A percentile compares a stretch with the other conserved stretches of the same genome.
phyloP scores from a whole-genome alignment of 495 filamentous ascomycete species.

The Neurospora discreta region DNA sequence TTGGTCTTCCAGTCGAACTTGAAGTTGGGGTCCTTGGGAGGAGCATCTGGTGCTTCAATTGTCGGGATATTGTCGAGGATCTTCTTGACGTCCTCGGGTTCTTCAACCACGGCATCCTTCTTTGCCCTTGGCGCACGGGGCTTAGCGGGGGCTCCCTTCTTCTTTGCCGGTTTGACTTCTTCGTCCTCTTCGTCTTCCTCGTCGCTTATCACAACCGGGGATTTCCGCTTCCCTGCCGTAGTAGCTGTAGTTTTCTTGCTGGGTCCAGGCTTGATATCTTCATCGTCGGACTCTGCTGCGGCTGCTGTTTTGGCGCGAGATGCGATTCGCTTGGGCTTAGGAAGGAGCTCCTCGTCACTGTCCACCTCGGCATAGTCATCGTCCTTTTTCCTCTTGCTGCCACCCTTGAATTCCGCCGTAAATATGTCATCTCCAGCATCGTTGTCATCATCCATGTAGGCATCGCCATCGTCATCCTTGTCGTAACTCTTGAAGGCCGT shows the following conservation, averaged over 20 bases:
- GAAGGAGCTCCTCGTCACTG: constrained; percentile 43
- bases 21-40: constrained; percentile 45
- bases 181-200: constrained; percentile 37
- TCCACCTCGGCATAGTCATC: constrained; percentile 57
- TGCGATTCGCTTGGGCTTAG: constrained; percentile 37
- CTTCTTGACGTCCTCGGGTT: constrained; percentile 57
- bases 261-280: constrained; percentile 21
- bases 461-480: constrained; percentile 34
- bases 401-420: constrained; percentile 48
- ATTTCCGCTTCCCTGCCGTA: constrained; percentile 35
- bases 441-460: constrained; percentile 46
- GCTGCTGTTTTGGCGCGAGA: constrained; percentile 27
- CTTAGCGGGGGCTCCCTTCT: constrained; percentile 54
- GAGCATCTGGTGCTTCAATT: constrained; percentile 71
- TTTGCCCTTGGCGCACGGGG: constrained; percentile 45
- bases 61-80: constrained; percentile 84
- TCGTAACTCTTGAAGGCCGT: constrained; percentile 20
- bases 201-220: constrained; percentile 22
- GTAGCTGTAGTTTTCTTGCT: constrained; percentile 30
- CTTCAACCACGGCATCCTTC: constrained; percentile 46
- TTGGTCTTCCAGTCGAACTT: constrained; percentile 62
- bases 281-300: constrained; percentile 31
- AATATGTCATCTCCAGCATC: constrained; percentile 66
- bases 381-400: constrained; percentile 52
- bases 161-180: constrained; percentile 39